phyloP scores from a whole-genome alignment of 108 stramenopile genomes.

The Fragilariopsis cylindrus region DNA sequence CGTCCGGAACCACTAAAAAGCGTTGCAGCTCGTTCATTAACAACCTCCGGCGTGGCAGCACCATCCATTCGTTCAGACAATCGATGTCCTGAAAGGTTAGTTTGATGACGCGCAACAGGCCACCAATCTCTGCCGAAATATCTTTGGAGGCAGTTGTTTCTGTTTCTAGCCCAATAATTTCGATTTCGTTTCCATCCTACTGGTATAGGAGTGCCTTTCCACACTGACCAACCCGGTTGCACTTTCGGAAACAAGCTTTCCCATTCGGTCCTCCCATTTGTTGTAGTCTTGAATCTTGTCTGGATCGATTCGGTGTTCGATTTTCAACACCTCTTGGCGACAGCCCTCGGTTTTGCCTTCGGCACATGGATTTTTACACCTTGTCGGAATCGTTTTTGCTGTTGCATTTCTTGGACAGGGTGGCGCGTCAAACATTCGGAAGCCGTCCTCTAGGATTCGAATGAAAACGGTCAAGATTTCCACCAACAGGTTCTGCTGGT shows the following conservation, averaged over 20 bases:
- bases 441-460: constrained; percentile 25
- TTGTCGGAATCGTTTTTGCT: background rate
- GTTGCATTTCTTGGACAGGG: constrained; percentile 2
- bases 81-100: constrained; percentile 18
- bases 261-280: constrained; percentile 8
- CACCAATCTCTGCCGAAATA: background rate
- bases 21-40: constrained; percentile 19
- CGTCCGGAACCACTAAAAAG: constrained; percentile 6
- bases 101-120: constrained; percentile 17
- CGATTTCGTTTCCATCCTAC: background rate
- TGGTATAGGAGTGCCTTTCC: background rate
- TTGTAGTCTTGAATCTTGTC: constrained; percentile 17
- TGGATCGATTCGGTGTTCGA: constrained; percentile 25
- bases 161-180: background rate
- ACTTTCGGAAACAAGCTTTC: background rate
- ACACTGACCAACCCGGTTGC: constrained; percentile 6
- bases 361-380: background rate
- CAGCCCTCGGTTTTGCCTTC: background rate
- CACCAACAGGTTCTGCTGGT: constrained; percentile 2
- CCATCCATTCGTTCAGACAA: constrained; percentile 24
- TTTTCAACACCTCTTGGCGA: constrained; percentile 2
- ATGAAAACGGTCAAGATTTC: constrained; percentile 10
- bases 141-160: background rate
- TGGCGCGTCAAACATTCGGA: constrained; percentile 26
- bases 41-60: constrained; percentile 6